Percentiles rank a stretch among this genome's conserved stretches.
Conservation (phyloP, 805 yeast species). For the Wickerhamiella azyma region DNA sequence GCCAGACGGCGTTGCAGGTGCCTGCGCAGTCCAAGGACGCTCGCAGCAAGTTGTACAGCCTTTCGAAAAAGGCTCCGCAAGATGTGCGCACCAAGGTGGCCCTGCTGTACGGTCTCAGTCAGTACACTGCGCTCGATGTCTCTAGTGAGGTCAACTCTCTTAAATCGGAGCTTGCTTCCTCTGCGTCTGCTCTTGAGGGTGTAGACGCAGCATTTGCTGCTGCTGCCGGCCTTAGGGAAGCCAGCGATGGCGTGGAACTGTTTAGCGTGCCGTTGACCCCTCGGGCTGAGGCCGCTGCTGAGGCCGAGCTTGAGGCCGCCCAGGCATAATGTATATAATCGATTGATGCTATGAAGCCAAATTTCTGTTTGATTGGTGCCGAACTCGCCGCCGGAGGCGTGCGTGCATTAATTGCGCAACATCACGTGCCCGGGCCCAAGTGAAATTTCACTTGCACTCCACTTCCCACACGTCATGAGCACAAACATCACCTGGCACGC, state of each 20-base stretch:
- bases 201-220: neutral
- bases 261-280: neutral
- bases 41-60: slow-evolving; percentile 9
- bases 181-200: neutral
- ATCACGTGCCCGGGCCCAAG: neutral
- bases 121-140: slow-evolving; percentile 12
- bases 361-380: neutral
- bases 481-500: slow-evolving; percentile 95
- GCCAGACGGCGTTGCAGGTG: slow-evolving; percentile 16
- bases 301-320: neutral
- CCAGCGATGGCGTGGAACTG: neutral
- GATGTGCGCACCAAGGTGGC: slow-evolving; percentile 12
- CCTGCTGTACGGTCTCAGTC: slow-evolving; percentile 13
- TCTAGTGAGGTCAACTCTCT: neutral
- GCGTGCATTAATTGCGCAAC: slow-evolving; percentile 4
- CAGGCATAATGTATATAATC: neutral
- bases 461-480: slow-evolving; percentile 43
- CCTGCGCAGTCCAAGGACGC: slow-evolving; percentile 12
- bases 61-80: slow-evolving; percentile 9
- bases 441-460: neutral
- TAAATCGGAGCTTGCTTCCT: neutral
- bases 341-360: neutral
- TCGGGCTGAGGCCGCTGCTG: neutral
- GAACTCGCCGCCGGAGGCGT: too few species aligned
- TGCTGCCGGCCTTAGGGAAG: neutral